phyloP scores from a whole-genome alignment of 2,329 filamentous ascomycete genomes.

The Pyricularia pennisetigena region DNA sequence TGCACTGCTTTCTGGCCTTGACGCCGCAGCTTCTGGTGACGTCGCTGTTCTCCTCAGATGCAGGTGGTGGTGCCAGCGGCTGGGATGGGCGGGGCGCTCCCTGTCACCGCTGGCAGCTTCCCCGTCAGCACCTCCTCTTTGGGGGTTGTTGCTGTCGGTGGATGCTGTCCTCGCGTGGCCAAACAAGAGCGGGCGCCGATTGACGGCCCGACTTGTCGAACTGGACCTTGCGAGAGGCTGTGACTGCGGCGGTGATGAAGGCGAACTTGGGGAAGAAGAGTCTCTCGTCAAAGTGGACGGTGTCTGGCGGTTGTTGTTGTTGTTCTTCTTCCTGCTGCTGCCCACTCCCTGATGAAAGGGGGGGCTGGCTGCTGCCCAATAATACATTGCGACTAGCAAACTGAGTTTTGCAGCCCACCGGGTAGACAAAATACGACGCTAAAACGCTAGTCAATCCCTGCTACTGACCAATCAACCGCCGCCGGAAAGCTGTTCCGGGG shows the following conservation, averaged over 20 bases:
- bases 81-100: conserved; percentile 13
- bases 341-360: neutral
- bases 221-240: conserved; percentile 7
- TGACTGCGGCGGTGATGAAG: neutral
- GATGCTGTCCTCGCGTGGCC: conserved; percentile 8
- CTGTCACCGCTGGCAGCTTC: neutral
- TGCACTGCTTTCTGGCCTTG: neutral
- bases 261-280: neutral
- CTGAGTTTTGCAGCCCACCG: neutral
- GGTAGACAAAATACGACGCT: neutral
- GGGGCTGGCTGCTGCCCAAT: neutral
- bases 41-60: neutral
- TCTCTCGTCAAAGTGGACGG: neutral
- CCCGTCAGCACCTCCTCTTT: conserved; percentile 1
- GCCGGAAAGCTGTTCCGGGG: neutral
- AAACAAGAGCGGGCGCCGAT: conserved; percentile 5
- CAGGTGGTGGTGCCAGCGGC: conserved; percentile 9
- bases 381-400: neutral
- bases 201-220: conserved; percentile 6
- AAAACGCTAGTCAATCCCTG: neutral
- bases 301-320: neutral
- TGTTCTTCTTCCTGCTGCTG: neutral
- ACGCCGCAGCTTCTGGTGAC: neutral
- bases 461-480: neutral
- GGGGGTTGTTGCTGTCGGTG: conserved; percentile 7